Conservation (phyloP, 495 filamentous ascomycete species). For the Letharia lupina region DNA sequence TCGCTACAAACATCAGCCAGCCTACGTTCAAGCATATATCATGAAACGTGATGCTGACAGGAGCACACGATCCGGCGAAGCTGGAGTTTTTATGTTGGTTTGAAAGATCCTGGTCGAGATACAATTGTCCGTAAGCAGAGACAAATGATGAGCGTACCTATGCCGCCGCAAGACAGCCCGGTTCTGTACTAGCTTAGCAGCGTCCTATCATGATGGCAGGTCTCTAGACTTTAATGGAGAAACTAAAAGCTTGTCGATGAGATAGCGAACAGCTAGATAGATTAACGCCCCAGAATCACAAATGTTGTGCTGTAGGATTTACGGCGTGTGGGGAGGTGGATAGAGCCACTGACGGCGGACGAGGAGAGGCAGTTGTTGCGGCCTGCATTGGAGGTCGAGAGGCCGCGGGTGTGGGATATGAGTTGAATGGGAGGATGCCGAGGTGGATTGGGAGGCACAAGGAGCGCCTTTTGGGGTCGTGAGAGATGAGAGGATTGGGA, state of each 20-base stretch:
- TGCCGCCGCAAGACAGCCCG: too few species aligned
- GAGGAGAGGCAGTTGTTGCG: background rate
- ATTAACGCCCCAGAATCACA: too few species aligned
- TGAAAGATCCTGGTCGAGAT: too few species aligned
- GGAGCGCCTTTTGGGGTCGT: background rate
- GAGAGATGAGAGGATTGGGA: background rate
- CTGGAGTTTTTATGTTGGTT: too few species aligned
- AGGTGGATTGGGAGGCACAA: background rate
- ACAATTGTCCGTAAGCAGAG: too few species aligned
- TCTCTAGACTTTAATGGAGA: too few species aligned
- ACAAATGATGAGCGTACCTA: too few species aligned
- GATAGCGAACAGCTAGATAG: too few species aligned
- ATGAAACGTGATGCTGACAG: background rate
- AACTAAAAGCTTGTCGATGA: too few species aligned
- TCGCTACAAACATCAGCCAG: background rate
- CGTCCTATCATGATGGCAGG: too few species aligned
- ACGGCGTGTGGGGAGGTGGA: background rate
- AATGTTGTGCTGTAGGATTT: too few species aligned
- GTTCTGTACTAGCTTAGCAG: too few species aligned
- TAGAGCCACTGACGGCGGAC: background rate
- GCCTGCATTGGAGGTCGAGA: background rate
- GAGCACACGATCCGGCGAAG: background rate
- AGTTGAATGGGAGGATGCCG: background rate
- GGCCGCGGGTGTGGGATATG: background rate
- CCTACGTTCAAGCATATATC: background rate